Evolutionary conservation across 768 basidiomycete genomes (phyloP).

Genomic region (Terana coerulea): DNA sequence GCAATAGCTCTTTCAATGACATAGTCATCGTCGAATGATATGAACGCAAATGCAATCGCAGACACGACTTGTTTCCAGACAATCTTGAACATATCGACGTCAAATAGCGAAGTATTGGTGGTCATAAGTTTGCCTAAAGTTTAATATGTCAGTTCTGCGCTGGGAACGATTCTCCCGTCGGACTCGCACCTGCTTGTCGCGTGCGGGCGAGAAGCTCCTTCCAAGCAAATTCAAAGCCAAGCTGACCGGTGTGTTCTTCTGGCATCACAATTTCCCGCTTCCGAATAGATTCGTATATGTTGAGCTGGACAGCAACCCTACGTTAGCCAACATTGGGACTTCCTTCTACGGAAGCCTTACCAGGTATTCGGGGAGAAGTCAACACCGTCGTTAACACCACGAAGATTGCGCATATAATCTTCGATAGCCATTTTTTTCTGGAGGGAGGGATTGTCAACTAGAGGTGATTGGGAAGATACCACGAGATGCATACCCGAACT

Average conservation of each 20-base stretch:
- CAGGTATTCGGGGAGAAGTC: conserved; percentile 85
- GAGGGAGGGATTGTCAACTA: not conserved
- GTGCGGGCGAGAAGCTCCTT: conserved; percentile 87
- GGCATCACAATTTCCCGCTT: conserved; percentile 96
- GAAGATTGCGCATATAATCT: conserved; percentile 87
- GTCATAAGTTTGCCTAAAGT: conserved; percentile 61
- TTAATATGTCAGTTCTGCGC: conserved; percentile 1
- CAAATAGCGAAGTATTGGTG: conserved; percentile 78
- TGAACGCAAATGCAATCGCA: conserved; percentile 94
- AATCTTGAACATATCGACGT: conserved; percentile 90
- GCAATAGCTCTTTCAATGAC: conserved; percentile 92
- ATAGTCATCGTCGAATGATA: conserved; percentile 94
- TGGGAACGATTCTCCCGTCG: not conserved
- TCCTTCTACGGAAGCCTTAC: conserved; percentile 37
- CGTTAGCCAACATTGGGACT: not conserved
- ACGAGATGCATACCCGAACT: conserved; percentile 58
- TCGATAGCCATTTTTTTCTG: conserved; percentile 97
- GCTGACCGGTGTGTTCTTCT: conserved; percentile 93
- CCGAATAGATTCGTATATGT: conserved; percentile 91
- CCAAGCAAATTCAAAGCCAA: conserved; percentile 99
- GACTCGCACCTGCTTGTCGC: conserved; percentile 63
- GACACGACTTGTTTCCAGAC: conserved; percentile 92
- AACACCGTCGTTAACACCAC: conserved; percentile 84
- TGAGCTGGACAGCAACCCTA: conserved; percentile 46
- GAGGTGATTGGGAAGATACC: conserved; percentile 4